Percentiles rank a stretch among this genome's conserved stretches.
phyloP scores from a whole-genome alignment of 78 protist species.

The Cyanophora paradoxa region DNA sequence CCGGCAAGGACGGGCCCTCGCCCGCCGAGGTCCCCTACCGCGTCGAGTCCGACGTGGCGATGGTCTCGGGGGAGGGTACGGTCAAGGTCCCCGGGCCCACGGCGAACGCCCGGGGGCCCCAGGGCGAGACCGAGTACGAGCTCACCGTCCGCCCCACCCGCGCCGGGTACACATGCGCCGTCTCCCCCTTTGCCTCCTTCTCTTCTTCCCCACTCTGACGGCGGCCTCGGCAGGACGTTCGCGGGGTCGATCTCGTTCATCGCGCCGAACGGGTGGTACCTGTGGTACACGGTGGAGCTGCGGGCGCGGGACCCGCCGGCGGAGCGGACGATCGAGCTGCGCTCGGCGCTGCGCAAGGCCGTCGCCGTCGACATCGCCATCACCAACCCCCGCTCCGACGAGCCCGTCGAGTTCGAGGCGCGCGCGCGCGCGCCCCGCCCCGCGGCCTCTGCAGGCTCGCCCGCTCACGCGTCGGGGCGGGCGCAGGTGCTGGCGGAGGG shows the following conservation, averaged over 20 bases:
- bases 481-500: too few species aligned
- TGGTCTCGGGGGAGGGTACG: slow-evolving; percentile 20
- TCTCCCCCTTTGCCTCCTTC: background rate
- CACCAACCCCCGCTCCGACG: background rate
- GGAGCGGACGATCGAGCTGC: slow-evolving; percentile 15
- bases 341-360: slow-evolving; percentile 21
- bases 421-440: too few species aligned
- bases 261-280: slow-evolving; percentile 32
- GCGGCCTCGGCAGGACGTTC: background rate
- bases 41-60: slow-evolving; percentile 48
- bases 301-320: slow-evolving; percentile 23
- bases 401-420: background rate
- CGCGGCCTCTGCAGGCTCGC: too few species aligned
- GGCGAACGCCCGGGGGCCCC: background rate
- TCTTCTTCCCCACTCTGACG: background rate
- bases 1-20: too few species aligned
- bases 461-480: too few species aligned
- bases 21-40: background rate
- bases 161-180: background rate
- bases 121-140: background rate
- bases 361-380: slow-evolving; percentile 26
- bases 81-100: background rate
- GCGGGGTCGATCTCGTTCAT: slow-evolving; percentile 51
- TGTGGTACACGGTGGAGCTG: slow-evolving; percentile 50
- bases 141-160: background rate